A percentile compares a stretch with the other conserved stretches of the same genome.
Evolutionary conservation across 768 basidiomycete genomes (phyloP).

Genomic region (Phallus indusiatus): DNA sequence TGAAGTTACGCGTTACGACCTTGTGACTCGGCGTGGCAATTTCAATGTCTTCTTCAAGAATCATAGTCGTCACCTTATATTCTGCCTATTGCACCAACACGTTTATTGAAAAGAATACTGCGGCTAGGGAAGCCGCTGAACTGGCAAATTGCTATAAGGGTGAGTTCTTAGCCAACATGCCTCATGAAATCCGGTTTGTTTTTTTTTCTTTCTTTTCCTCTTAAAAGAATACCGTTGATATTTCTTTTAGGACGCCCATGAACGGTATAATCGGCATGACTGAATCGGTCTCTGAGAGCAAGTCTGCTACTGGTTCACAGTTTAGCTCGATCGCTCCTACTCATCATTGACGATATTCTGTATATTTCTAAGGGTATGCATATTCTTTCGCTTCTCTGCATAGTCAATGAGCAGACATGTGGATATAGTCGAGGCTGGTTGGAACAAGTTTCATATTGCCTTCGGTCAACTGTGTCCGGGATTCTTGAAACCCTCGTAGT

Average conservation of each 20-base stretch:
- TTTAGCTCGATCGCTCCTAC: slow-evolving; percentile 80
- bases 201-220: not conserved
- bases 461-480: slow-evolving; percentile 94
- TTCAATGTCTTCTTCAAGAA: no score
- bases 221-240: slow-evolving; percentile 7
- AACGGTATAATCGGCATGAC: slow-evolving; percentile 99
- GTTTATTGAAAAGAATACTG: slow-evolving; percentile 99
- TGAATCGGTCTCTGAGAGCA: slow-evolving; percentile 89
- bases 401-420: slow-evolving; percentile 12
- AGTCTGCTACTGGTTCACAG: slow-evolving; percentile 93
- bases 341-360: slow-evolving; percentile 98
- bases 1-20: no score
- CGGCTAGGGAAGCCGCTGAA: slow-evolving; percentile 94
- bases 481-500: slow-evolving; percentile 98
- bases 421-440: slow-evolving; percentile 86
- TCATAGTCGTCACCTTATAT: no score
- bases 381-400: slow-evolving; percentile 18
- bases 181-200: slow-evolving; percentile 84
- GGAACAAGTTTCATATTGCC: slow-evolving; percentile 97
- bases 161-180: slow-evolving; percentile 99
- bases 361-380: slow-evolving; percentile 99
- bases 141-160: slow-evolving; percentile 95
- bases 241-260: slow-evolving; percentile 81
- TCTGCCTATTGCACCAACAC: no score
- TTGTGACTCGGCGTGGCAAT: no score